A percentile compares a stretch with the other conserved stretches of the same genome.
Conservation (phyloP, 2,329 filamentous ascomycete species). For the Aspergillus proliferans region DNA sequence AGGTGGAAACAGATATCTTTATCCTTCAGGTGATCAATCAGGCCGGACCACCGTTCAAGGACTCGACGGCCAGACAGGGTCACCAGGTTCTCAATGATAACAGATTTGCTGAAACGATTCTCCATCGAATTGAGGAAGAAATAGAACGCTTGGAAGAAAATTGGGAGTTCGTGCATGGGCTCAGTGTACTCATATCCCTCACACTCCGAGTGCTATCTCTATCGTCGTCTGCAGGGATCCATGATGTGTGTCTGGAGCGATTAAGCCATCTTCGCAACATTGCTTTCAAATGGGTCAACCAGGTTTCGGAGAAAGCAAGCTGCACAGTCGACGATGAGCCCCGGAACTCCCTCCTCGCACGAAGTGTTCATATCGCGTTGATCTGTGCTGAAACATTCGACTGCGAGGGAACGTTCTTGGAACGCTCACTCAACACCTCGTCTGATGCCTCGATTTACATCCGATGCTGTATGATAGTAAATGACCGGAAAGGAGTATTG, state of each 20-base stretch:
- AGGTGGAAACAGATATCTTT: constrained; percentile 43
- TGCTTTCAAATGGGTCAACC: constrained; percentile 36
- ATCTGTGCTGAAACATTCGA: constrained; percentile 44
- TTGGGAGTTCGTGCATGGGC: constrained; percentile 44
- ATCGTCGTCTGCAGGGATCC: constrained; percentile 15
- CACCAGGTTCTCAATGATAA: constrained; percentile 20
- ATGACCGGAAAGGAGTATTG: constrained; percentile 21
- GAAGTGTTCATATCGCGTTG: constrained; percentile 36
- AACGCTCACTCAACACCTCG: constrained; percentile 17
- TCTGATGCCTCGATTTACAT: constrained; percentile 29
- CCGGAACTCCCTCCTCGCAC: constrained; percentile 25
- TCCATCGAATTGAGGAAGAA: constrained; percentile 26
- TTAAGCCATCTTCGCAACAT: constrained; percentile 29
- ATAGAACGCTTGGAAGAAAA: constrained; percentile 41
- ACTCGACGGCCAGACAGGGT: constrained; percentile 8
- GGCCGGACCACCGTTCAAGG: constrained; percentile 31
- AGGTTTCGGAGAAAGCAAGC: constrained; percentile 25
- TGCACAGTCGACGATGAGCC: constrained; percentile 17
- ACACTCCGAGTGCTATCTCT: constrained; percentile 41
- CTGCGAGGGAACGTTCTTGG: constrained; percentile 28
- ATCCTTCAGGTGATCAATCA: constrained; percentile 48
- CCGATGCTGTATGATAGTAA: constrained; percentile 33
- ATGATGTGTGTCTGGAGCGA: constrained; percentile 19
- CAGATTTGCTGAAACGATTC: constrained; percentile 21
- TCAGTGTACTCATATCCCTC: constrained; percentile 38